A percentile compares a stretch with the other conserved stretches of the same genome.
Conservation (phyloP, 2,329 filamentous ascomycete genomes). For the Furcasterigmium sp. region DNA sequence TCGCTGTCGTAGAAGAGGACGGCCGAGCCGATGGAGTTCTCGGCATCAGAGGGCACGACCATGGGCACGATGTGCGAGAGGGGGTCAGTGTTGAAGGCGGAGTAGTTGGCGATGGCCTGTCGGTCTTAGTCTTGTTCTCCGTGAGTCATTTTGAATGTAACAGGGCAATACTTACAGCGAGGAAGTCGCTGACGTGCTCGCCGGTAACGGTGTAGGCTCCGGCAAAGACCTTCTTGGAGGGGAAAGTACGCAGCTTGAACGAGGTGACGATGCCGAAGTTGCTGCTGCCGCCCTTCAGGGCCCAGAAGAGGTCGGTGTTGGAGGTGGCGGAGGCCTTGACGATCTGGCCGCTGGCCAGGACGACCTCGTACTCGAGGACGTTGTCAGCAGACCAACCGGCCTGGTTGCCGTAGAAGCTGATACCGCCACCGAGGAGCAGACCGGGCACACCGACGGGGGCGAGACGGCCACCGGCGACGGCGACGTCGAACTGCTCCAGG, state of each 20-base stretch:
- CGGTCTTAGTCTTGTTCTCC: not conserved
- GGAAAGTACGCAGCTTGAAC: slow-evolving; percentile 35
- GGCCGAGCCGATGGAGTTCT: slow-evolving; percentile 21
- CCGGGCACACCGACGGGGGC: slow-evolving; percentile 22
- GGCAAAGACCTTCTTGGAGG: slow-evolving; percentile 11
- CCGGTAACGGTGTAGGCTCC: slow-evolving; percentile 15
- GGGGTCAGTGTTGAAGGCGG: slow-evolving; percentile 15
- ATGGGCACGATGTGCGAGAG: slow-evolving; percentile 17
- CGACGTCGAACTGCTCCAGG: slow-evolving; percentile 16
- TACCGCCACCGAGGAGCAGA: slow-evolving; percentile 23
- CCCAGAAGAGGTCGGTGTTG: slow-evolving; percentile 35
- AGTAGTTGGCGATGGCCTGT: slow-evolving; percentile 16
- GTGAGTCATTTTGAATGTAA: not conserved
- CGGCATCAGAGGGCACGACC: slow-evolving; percentile 13
- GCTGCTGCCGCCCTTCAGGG: slow-evolving; percentile 33
- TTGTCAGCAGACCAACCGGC: slow-evolving; percentile 21
- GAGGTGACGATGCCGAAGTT: slow-evolving; percentile 11
- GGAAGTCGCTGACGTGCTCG: slow-evolving; percentile 12
- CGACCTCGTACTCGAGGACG: slow-evolving; percentile 30
- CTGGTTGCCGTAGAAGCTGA: slow-evolving; percentile 23
- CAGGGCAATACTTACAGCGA: slow-evolving; percentile 7
- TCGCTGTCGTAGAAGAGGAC: slow-evolving; percentile 31
- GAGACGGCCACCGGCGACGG: slow-evolving; percentile 19
- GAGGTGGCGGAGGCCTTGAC: slow-evolving; percentile 28
- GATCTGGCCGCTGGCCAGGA: slow-evolving; percentile 33